Evolutionary conservation across 257 asterid species (phyloP), one percentile per base, ranked within the genome.

Genomic region (Lavandula angustifolia): DNA sequence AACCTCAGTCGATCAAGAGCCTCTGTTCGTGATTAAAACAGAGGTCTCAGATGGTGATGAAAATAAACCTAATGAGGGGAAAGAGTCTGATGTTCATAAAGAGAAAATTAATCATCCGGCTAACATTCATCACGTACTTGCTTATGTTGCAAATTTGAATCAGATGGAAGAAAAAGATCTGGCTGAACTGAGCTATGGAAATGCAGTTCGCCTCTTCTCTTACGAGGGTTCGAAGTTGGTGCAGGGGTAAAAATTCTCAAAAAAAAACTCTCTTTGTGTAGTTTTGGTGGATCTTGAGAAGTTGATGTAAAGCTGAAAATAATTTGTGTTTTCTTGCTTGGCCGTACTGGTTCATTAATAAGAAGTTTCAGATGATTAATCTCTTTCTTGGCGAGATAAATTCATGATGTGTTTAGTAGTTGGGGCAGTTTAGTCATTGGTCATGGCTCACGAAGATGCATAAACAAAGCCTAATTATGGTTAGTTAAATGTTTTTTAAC

Each of bases 71-170:
- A 74, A 62, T 63, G 75, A 38, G 7, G 58, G 54, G 13, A 66
- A 65, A 18, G 57, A 67, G 27, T 34, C 78, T 50, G 14, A 38
- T 9, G 34, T 27, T 7, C 42, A 73, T 4, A 69, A 68, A 33
- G 85, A 75, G 66, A 75, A 46, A 53, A 75, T 78, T 9, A 89
- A 92, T 66, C 99, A 89, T 83, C 97, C 99, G 0, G 97, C 91
- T 38, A 94, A 94, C 54, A 90, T 90, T 55, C 94, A 75, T 71
- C 84, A 70, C n/a, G 82, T 86, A 35, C 96, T 94, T 66, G 75
- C 86, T 68, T 85, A 86, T 33, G 90, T 84, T 0, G 92, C 97
- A 4, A 67, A 74, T 44, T 68, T 94, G 41, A 85, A 85, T 14
- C 92, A 75, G 52, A 72, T 90, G 84, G 79, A 79, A 35, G 83